phyloP scores from a whole-genome alignment of 192 early-diverging fungal genomes.

The Entomortierella chlamydospora region DNA sequence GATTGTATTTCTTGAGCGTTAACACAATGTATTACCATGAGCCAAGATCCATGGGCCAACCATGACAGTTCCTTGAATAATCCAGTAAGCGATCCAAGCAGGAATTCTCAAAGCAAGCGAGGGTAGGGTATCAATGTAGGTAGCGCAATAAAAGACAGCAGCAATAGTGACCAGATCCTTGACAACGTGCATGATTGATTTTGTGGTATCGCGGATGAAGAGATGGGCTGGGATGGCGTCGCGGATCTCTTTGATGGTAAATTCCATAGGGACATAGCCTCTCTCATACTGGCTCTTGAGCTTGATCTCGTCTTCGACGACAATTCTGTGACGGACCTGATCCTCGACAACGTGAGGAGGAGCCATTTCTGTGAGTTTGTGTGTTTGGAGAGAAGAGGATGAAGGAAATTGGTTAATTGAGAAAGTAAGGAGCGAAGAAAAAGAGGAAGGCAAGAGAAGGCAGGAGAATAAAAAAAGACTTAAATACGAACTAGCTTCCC shows the following conservation, averaged over 20 bases:
- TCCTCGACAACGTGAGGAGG: constrained; percentile 40
- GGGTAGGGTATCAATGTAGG: constrained; percentile 68
- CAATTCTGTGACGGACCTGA: constrained; percentile 25
- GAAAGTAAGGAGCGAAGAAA: neutral
- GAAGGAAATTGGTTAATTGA: no score
- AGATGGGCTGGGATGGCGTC: constrained; percentile 91
- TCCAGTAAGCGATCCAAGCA: constrained; percentile 87
- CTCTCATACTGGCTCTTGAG: constrained; percentile 47
- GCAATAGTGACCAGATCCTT: constrained; percentile 82
- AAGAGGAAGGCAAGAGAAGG: neutral
- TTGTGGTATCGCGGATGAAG: constrained; percentile 86
- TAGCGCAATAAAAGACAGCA: constrained; percentile 74
- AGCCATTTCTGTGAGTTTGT: constrained; percentile 17
- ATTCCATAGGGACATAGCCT: constrained; percentile 71
- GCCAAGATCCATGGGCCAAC: constrained; percentile 92
- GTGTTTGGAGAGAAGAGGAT: neutral
- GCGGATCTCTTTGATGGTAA: constrained; percentile 93
- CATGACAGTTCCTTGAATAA: constrained; percentile 83
- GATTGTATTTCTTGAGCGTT: neutral
- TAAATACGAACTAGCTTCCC: no score
- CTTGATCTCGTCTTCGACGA: constrained; percentile 29
- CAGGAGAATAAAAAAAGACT: neutral
- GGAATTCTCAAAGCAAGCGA: constrained; percentile 58
- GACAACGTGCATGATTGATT: constrained; percentile 82
- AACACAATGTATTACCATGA: constrained; percentile 61